Base-by-base conservation (phyloP, 106 monocot genomes). In the Dendrobium catenatum region DNA sequence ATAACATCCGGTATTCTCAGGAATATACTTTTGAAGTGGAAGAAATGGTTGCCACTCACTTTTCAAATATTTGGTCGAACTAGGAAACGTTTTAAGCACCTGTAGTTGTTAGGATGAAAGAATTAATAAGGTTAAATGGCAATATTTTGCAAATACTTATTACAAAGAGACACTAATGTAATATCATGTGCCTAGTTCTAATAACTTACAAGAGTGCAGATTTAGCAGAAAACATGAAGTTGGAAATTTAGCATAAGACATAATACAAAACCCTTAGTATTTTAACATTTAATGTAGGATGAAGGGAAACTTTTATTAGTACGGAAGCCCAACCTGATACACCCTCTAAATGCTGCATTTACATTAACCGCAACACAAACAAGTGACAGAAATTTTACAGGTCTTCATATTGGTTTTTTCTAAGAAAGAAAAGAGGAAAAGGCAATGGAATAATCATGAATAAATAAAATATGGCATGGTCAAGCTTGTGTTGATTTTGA, bases 31-130 rank as follows among this genome's bases (percentile, higher is more conserved):
- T 18, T 22, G 33, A 70, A 70, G 70, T 33, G 13, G 15, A 70
- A 70, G 70, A 33, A 70, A 37, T 5, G 29, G 4, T 70, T 70
- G 24, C 37, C 22, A 79, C 93, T 88, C 85, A 95, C 95, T 95
- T 89, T 89, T 93, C 83, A 96, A 82, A 73, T 83, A 92, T 78
- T 85, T 83, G 33, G 82, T 81, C 75, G 94, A 84, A 68, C 85
- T 90, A 16, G 93, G 96, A 64, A 91, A 82, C 41, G 93, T 91
- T 85, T 77, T 77, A 48, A 93, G 49, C 56, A 93, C 76, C 90
- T 88, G 89, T 4, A 47, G 77, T 70, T 70, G 70, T 70, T 70
- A 37, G 37, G 26, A 4, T 70, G 37, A 70, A 70, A 37, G 10
- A 40, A 70, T 70, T 22, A 70, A 70, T 70, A 70, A 70, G 37